These are phyloP conservation scores for Populus simonii DNA, from an alignment of 345 rosid species.

Conservation along the genomic window DNA sequence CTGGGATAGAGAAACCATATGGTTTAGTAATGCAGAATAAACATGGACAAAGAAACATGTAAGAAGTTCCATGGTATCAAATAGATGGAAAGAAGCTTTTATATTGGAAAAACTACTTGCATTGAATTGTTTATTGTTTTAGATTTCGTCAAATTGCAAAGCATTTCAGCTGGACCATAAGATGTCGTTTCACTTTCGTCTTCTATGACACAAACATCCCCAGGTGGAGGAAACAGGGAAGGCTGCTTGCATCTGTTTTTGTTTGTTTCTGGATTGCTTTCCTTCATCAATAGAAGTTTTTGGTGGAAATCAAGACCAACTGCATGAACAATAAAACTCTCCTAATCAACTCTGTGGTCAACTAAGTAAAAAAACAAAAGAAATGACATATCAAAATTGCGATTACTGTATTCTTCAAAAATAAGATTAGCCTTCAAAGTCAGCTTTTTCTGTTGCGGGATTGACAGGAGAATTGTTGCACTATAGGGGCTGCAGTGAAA, in stretches of 20 bases:
- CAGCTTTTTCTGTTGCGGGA: slow-evolving; percentile 45
- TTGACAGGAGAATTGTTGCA: slow-evolving; percentile 47
- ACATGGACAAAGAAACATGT: neutral
- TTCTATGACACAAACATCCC: slow-evolving; percentile 35
- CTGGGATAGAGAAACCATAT: slow-evolving; percentile 43
- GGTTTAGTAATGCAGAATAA: neutral
- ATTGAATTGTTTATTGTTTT: slow-evolving; percentile 25
- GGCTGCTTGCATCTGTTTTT: slow-evolving; percentile 35
- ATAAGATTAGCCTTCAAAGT: slow-evolving; percentile 79
- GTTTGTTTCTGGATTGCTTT: slow-evolving; percentile 24
- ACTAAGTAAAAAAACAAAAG: neutral
- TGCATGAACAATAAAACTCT: slow-evolving; percentile 30
- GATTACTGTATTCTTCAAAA: slow-evolving; percentile 80
- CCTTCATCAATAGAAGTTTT: slow-evolving; percentile 47
- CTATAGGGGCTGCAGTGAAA: slow-evolving; percentile 71
- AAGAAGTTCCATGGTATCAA: neutral
- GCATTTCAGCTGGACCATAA: slow-evolving; percentile 20
- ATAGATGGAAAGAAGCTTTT: neutral
- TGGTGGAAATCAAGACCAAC: slow-evolving; percentile 84
- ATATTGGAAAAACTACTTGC: slow-evolving; percentile 32
- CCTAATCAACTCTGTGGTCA: neutral
- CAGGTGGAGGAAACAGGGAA: slow-evolving; percentile 39
- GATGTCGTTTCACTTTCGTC: slow-evolving; percentile 37
- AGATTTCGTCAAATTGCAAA: slow-evolving; percentile 21
- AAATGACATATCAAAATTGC: slow-evolving; percentile 1